Conservation (phyloP, 129 eudicot species). For the Helianthus tuberosus region DNA sequence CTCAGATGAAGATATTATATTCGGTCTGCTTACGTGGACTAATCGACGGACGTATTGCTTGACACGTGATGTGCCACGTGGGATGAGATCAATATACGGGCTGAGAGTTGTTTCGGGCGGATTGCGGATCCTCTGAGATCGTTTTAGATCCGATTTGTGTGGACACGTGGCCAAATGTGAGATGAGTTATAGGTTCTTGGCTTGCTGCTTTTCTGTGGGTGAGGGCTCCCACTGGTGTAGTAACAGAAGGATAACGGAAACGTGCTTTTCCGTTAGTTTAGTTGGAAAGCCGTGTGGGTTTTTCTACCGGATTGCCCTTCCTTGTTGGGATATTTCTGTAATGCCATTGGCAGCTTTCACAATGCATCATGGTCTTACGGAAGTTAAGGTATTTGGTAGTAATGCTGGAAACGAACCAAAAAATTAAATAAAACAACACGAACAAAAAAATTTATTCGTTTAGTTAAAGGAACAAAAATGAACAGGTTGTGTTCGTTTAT, state of each 20-base stretch:
- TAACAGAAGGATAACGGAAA: slow-evolving; percentile 17
- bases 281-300: neutral
- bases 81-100: slow-evolving; percentile 52
- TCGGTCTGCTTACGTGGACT: slow-evolving; percentile 40
- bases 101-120: slow-evolving; percentile 40
- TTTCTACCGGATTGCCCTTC: slow-evolving; percentile 12
- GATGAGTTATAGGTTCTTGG: slow-evolving; percentile 45
- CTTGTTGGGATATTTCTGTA: neutral
- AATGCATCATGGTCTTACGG: no score
- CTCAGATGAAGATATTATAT: slow-evolving; percentile 36
- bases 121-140: slow-evolving; percentile 41
- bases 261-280: slow-evolving; percentile 9
- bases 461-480: no score
- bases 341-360: no score
- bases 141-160: slow-evolving; percentile 43
- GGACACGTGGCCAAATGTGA: slow-evolving; percentile 52
- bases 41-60: slow-evolving; percentile 18
- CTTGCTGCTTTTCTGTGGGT: neutral
- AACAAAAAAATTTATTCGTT: no score
- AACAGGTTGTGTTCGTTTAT: no score
- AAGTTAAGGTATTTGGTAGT: no score
- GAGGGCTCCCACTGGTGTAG: neutral
- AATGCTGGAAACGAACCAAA: no score
- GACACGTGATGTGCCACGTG: slow-evolving; percentile 30
- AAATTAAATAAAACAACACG: no score